phyloP scores from a whole-genome alignment of 192 early-diverging fungal genomes.

The Gonapodya sp. region DNA sequence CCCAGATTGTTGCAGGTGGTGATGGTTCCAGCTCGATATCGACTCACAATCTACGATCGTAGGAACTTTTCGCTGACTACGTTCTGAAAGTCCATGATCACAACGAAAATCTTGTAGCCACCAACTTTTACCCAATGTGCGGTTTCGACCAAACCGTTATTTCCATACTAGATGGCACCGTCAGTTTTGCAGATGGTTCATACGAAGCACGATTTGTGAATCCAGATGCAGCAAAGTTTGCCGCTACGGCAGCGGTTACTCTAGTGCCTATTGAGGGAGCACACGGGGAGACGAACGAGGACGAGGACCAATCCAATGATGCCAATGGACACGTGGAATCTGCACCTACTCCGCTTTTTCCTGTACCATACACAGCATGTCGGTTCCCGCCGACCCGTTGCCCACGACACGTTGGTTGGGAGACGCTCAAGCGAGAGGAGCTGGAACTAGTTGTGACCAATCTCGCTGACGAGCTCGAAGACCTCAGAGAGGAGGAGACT shows the following conservation, averaged over 20 bases:
- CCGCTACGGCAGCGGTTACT: neutral
- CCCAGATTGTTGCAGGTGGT: neutral
- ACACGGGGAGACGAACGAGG: neutral
- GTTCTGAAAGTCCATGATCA: neutral
- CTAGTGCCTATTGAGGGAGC: no score
- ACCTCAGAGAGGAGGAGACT: neutral
- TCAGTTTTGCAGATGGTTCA: neutral
- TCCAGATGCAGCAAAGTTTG: neutral
- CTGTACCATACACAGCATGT: neutral
- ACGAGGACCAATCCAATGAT: neutral
- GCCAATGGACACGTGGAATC: neutral
- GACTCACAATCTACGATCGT: no score
- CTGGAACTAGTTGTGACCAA: neutral
- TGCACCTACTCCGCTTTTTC: neutral
- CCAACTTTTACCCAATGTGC: neutral
- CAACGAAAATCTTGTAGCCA: neutral
- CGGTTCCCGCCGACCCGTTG: neutral
- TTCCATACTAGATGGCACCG: neutral
- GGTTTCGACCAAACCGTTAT: neutral
- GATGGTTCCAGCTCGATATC: no score
- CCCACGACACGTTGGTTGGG: neutral
- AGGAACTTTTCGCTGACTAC: neutral
- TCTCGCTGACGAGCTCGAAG: neutral
- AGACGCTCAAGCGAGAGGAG: neutral
- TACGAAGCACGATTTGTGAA: neutral